phyloP scores from a whole-genome alignment of 306 rosid species.

The Trichosanthes truncata region DNA sequence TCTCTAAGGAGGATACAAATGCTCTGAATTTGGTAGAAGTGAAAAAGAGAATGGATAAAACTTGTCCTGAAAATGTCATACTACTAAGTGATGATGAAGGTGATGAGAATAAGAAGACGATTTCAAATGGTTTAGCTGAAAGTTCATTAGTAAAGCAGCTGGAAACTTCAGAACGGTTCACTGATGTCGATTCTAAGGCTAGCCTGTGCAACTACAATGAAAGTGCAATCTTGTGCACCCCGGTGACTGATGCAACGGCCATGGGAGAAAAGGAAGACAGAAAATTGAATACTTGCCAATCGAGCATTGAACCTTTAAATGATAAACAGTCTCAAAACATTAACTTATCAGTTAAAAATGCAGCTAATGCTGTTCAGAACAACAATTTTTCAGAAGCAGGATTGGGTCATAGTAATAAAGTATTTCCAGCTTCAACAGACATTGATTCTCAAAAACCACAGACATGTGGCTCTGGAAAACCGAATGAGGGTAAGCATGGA shows the following conservation, averaged over 20 bases:
- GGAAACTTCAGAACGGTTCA: slow-evolving; percentile 24
- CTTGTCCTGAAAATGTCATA: slow-evolving; percentile 35
- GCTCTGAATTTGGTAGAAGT: slow-evolving; percentile 19
- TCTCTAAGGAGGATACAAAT: slow-evolving; percentile 40
- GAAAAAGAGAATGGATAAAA: slow-evolving; percentile 33
- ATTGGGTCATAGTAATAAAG: slow-evolving; percentile 19
- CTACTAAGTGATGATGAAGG: slow-evolving; percentile 78
- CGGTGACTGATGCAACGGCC: slow-evolving; percentile 36
- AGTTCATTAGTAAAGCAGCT: slow-evolving; percentile 13
- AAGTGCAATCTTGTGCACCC: slow-evolving; percentile 24
- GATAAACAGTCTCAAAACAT: slow-evolving; percentile 26
- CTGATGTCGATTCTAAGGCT: slow-evolving; percentile 30
- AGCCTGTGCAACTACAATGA: slow-evolving; percentile 28
- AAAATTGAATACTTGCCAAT: slow-evolving; percentile 23
- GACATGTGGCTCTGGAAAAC: slow-evolving; percentile 34
- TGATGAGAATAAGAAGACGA: slow-evolving; percentile 34
- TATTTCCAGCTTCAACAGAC: slow-evolving; percentile 20
- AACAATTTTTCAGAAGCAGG: slow-evolving; percentile 24
- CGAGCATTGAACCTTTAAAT: slow-evolving; percentile 23
- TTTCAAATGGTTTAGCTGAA: slow-evolving; percentile 31
- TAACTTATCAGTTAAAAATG: neutral
- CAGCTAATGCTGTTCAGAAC: neutral
- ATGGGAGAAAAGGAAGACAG: slow-evolving; percentile 32
- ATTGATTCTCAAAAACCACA: slow-evolving; percentile 23
- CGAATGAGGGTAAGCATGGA: slow-evolving; percentile 38